Percentiles rank a stretch among this genome's conserved stretches.
Evolutionary conservation across 129 eudicot genomes (phyloP).

Genomic region (Chrysanthemum seticuspe): DNA sequence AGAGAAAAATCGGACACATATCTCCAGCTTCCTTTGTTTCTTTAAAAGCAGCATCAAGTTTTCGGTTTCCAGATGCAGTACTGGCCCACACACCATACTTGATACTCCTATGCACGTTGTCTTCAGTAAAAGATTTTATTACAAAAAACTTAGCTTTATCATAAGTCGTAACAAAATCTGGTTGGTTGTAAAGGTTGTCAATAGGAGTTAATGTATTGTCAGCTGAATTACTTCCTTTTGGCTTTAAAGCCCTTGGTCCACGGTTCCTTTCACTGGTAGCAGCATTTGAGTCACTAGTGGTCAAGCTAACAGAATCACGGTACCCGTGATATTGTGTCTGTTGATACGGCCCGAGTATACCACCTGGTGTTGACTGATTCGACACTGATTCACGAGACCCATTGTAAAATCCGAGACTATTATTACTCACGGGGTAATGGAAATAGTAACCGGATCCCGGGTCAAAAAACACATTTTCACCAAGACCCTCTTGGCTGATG

Average conservation of each 20-base stretch:
- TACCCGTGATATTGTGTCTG: conserved; percentile 50
- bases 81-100: conserved; percentile 82
- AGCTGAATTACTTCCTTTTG: conserved; percentile 37
- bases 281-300: conserved; percentile 43
- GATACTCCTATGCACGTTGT: conserved; percentile 81
- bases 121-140: conserved; percentile 87
- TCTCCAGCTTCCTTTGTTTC: conserved; percentile 58
- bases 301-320: conserved; percentile 33
- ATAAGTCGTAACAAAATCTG: conserved; percentile 61
- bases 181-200: conserved; percentile 43
- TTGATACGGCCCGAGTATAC: conserved; percentile 42
- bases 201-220: conserved; percentile 46
- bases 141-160: conserved; percentile 72
- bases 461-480: conserved; percentile 49
- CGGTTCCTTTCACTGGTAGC: conserved; percentile 62
- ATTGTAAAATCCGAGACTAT: conserved; percentile 64
- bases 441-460: conserved; percentile 56
- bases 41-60: conserved; percentile 73
- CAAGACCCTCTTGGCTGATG: conserved; percentile 53
- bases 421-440: conserved; percentile 52
- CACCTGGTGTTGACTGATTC: conserved; percentile 56
- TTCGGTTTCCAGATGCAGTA: conserved; percentile 77
- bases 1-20: conserved; percentile 62
- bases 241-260: conserved; percentile 75
- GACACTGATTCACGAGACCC: conserved; percentile 52